These are phyloP conservation scores for Tolypocladium pustulatum DNA, from an alignment of 2,329 filamentous ascomycete species.

Conservation along the genomic window DNA sequence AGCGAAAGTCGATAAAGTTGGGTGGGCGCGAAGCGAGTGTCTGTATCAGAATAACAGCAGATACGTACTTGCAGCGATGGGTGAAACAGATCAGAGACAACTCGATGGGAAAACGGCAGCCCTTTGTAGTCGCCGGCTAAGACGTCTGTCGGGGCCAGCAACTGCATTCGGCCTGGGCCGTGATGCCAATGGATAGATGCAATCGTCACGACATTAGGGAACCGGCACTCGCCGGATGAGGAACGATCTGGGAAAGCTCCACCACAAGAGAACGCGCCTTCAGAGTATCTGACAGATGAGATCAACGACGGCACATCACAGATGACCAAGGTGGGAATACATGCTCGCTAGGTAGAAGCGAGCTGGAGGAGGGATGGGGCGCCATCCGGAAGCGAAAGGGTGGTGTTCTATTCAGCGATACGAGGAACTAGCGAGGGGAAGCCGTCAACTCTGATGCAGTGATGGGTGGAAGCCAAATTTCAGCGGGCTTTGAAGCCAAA, in stretches of 20 bases:
- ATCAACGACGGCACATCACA: neutral
- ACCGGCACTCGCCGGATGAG: neutral
- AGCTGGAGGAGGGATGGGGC: neutral
- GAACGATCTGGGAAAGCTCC: neutral
- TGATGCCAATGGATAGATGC: neutral
- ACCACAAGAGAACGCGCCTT: neutral
- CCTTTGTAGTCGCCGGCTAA: conserved; percentile 7
- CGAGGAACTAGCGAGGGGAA: neutral
- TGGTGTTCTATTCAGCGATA: neutral
- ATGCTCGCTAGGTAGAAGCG: neutral
- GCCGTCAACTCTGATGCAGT: neutral
- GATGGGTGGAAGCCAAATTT: neutral
- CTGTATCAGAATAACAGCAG: neutral
- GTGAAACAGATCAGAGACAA: neutral
- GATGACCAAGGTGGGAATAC: neutral
- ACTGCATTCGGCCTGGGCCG: conserved; percentile 4
- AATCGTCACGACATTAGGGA: neutral
- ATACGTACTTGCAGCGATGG: neutral
- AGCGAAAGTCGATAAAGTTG: conserved; percentile 9
- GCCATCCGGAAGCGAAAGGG: neutral
- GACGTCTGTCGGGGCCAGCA: neutral
- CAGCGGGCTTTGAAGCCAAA: neutral
- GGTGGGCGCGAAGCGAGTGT: neutral
- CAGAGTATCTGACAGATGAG: neutral
- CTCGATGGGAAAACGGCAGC: conserved; percentile 3